These are phyloP conservation scores for Triticum dicoccoides DNA, from an alignment of 176 grass and related monocot species.

Conservation along the genomic window DNA sequence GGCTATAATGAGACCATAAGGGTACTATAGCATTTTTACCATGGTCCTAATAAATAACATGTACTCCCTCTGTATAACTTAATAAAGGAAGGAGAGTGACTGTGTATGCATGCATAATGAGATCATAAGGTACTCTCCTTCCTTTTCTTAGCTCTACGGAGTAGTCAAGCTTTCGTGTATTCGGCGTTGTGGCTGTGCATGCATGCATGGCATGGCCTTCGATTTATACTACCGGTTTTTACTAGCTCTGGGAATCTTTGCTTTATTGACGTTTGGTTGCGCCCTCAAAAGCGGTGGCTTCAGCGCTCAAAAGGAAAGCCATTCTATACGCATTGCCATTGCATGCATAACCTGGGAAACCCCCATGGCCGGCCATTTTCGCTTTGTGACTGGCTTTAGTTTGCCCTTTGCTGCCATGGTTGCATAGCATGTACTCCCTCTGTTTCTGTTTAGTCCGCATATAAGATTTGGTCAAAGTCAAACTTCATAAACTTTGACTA, in stretches of 20 bases:
- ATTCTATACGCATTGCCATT: background rate
- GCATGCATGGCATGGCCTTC: background rate
- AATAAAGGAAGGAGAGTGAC: no score
- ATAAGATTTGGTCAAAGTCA: no score
- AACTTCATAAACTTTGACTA: no score
- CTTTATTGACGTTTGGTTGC: slow-evolving; percentile 32
- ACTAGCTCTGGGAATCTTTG: slow-evolving; percentile 31
- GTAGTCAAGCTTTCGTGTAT: background rate
- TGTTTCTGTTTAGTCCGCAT: no score
- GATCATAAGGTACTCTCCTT: no score
- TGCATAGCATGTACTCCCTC: background rate
- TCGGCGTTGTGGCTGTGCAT: background rate
- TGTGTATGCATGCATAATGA: no score
- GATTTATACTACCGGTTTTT: no score
- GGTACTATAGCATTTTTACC: no score
- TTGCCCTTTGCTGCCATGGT: background rate
- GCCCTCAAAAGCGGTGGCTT: background rate
- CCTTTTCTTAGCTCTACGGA: no score
- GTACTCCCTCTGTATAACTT: no score
- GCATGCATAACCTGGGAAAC: background rate
- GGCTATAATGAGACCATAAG: no score
- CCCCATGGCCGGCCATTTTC: background rate
- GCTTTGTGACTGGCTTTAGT: slow-evolving; percentile 4
- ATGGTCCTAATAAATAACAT: no score
- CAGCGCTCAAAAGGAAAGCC: background rate